phyloP scores from a whole-genome alignment of 2,329 filamentous ascomycete genomes.

The Piedraia hortae region DNA sequence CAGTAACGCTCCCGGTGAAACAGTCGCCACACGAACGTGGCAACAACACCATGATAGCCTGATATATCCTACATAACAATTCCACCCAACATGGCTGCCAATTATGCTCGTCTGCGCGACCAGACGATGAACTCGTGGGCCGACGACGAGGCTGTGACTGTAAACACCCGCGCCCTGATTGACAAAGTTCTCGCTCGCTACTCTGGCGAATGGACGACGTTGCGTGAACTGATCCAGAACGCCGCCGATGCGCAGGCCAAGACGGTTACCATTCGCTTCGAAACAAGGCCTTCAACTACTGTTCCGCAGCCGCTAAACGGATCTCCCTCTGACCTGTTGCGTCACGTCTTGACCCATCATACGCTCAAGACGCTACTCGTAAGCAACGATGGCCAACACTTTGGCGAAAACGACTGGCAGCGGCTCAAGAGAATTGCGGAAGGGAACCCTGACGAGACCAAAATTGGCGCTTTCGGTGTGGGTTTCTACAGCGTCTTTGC shows the following conservation, averaged over 20 bases:
- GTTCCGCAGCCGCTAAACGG: constrained; percentile 40
- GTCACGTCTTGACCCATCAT: constrained; percentile 61
- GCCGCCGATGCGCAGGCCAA: constrained; percentile 89
- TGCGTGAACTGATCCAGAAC: constrained; percentile 90
- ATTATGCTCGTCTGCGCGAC: constrained; percentile 33
- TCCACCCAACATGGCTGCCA: constrained; percentile 23
- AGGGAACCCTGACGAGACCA: constrained; percentile 93
- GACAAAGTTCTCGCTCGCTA: constrained; percentile 94
- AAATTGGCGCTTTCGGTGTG: constrained; percentile 94
- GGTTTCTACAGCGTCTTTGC: constrained; percentile 98
- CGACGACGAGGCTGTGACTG: constrained; percentile 89
- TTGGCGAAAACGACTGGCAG: constrained; percentile 75
- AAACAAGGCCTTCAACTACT: constrained; percentile 58
- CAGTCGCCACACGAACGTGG: too few relatives aligned
- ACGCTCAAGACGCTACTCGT: constrained; percentile 71
- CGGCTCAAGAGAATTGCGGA: constrained; percentile 92
- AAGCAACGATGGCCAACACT: constrained; percentile 72
- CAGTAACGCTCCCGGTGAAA: too few relatives aligned
- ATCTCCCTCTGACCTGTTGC: constrained; percentile 43
- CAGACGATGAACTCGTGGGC: constrained; percentile 64
- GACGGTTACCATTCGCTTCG: constrained; percentile 72
- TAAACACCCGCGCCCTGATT: constrained; percentile 87
- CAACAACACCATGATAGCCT: too few relatives aligned
- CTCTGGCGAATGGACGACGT: constrained; percentile 68
- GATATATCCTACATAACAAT: too few relatives aligned